phyloP scores from a whole-genome alignment of 2,329 filamentous ascomycete species.

The Escovopsis sp. region DNA sequence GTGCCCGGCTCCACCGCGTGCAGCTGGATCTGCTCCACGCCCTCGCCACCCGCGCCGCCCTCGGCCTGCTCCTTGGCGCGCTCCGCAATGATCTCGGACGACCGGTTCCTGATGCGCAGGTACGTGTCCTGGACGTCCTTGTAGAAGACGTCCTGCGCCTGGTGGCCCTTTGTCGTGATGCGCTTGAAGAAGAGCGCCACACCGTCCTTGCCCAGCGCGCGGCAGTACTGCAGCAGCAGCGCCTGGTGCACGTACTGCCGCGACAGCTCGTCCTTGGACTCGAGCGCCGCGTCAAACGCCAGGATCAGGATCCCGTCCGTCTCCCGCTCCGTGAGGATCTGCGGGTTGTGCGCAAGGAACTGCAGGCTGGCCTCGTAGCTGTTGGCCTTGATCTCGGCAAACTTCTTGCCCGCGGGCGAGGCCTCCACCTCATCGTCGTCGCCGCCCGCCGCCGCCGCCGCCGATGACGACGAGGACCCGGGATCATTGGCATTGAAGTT shows the following conservation, averaged over 20 bases:
- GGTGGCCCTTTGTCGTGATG: slow-evolving; percentile 76
- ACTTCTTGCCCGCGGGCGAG: slow-evolving; percentile 63
- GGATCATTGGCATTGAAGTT: slow-evolving; percentile 18
- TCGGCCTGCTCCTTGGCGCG: slow-evolving; percentile 36
- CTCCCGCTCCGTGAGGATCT: slow-evolving; percentile 69
- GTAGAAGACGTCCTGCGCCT: slow-evolving; percentile 79
- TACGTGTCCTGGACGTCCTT: slow-evolving; percentile 90
- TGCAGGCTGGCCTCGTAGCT: slow-evolving; percentile 61
- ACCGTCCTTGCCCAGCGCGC: slow-evolving; percentile 74
- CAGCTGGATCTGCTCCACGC: slow-evolving; percentile 91
- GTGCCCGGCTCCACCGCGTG: slow-evolving; percentile 92
- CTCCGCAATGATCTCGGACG: slow-evolving; percentile 52
- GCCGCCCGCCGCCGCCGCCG: slow-evolving; percentile 39
- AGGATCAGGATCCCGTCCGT: slow-evolving; percentile 83
- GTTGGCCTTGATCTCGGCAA: slow-evolving; percentile 60
- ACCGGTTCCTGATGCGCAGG: slow-evolving; percentile 61
- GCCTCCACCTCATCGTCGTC: slow-evolving; percentile 65
- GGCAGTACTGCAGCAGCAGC: slow-evolving; percentile 85
- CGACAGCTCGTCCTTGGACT: slow-evolving; percentile 60
- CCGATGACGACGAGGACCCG: slow-evolving; percentile 2
- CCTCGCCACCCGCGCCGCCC: slow-evolving; percentile 15
- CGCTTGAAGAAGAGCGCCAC: slow-evolving; percentile 92
- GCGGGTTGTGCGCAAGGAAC: slow-evolving; percentile 66
- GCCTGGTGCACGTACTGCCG: slow-evolving; percentile 88
- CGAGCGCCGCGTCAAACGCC: slow-evolving; percentile 78